Evolutionary conservation across 148 eudicot genomes (phyloP).

Genomic region (Heliamphora exappendiculata): DNA sequence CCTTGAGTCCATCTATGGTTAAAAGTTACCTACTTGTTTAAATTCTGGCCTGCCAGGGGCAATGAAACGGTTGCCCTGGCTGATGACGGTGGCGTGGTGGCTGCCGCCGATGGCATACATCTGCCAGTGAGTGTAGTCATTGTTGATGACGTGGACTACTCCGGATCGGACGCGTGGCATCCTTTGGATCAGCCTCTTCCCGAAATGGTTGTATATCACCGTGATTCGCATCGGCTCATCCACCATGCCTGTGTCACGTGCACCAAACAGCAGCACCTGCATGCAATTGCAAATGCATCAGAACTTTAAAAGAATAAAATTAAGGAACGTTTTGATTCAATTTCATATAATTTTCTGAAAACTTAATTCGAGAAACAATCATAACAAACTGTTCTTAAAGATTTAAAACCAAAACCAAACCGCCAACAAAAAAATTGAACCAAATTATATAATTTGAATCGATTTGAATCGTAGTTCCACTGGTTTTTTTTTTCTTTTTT

Average conservation of each 20-base stretch:
- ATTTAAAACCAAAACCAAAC: no score
- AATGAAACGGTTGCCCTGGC: slow-evolving; percentile 44
- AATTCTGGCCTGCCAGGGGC: slow-evolving; percentile 1
- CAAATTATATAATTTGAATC: no score
- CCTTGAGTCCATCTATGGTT: no score
- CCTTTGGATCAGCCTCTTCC: slow-evolving; percentile 47
- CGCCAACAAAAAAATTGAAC: no score
- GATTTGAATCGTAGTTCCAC: no score
- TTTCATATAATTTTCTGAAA: no score
- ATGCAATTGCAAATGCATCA: no score
- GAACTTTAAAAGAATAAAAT: no score
- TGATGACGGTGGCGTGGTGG: slow-evolving; percentile 33
- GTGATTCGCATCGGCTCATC: slow-evolving; percentile 36
- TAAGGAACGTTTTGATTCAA: no score
- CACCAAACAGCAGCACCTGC: slow-evolving; percentile 55
- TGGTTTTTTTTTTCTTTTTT: no score
- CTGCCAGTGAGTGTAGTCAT: slow-evolving; percentile 54
- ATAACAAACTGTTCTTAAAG: no score
- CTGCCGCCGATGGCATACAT: slow-evolving; percentile 64
- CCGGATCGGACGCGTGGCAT: slow-evolving; percentile 50
- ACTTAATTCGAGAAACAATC: no score
- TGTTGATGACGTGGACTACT: slow-evolving; percentile 43
- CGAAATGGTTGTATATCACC: slow-evolving; percentile 47
- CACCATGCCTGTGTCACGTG: not conserved
- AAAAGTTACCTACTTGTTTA: slow-evolving; percentile 4